phyloP scores from a whole-genome alignment of 202 grass and related monocot species.

The Digitaria exilis region DNA sequence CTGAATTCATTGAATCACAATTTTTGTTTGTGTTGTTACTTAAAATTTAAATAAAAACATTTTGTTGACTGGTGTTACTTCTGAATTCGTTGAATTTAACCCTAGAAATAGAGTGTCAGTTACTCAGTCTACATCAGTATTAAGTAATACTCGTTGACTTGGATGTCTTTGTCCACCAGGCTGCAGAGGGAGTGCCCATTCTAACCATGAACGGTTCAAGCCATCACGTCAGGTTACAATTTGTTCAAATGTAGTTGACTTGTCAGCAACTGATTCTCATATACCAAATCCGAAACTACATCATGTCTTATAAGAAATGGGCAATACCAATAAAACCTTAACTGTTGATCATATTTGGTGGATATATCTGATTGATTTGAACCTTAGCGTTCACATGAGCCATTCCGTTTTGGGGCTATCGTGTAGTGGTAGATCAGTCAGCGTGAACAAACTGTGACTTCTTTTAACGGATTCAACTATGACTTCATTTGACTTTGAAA shows the following conservation, averaged over 20 bases:
- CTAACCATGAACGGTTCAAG: conserved; percentile 4
- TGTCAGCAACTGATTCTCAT: not conserved
- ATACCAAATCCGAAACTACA: not conserved
- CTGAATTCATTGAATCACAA: not conserved
- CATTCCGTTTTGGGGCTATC: not conserved
- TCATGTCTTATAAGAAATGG: not conserved
- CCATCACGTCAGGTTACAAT: conserved; percentile 24
- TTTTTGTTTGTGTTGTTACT: too few species aligned
- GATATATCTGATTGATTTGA: too few species aligned
- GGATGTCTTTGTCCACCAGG: conserved; percentile 16
- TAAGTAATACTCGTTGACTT: not conserved
- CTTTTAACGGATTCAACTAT: not conserved
- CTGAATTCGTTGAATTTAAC: not conserved
- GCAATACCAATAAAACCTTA: too few species aligned
- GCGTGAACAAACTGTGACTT: not conserved
- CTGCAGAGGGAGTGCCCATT: not conserved
- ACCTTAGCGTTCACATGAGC: not conserved
- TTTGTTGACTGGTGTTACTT: not conserved
- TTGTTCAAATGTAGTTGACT: not conserved
- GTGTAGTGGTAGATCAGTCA: not conserved
- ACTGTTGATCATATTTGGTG: too few species aligned
- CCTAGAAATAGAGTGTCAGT: not conserved
- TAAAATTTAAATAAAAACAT: too few species aligned
- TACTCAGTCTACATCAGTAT: not conserved
- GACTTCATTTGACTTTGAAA: not conserved